Conservation (phyloP, 768 basidiomycete genomes). For the Pleurotus pulmonarius region DNA sequence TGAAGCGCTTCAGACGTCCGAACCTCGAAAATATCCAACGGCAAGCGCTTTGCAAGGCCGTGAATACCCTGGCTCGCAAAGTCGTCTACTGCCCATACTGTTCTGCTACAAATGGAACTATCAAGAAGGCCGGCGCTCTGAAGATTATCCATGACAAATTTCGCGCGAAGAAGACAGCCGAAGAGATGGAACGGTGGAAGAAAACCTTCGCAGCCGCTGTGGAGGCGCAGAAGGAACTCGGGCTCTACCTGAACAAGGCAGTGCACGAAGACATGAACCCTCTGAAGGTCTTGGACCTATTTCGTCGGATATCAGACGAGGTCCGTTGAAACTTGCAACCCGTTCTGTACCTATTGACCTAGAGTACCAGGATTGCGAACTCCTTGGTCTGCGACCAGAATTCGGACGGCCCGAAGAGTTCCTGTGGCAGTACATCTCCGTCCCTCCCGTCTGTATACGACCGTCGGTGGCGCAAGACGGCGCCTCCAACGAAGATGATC, state of each 20-base stretch:
- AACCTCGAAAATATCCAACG: conserved; percentile 92
- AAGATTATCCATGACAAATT: conserved; percentile 99
- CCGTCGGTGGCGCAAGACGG: conserved; percentile 98
- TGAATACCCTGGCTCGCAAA: conserved; percentile 86
- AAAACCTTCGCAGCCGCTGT: conserved; percentile 77
- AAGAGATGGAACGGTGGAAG: conserved; percentile 87
- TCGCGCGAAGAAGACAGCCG: conserved; percentile 87
- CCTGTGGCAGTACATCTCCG: conserved; percentile 98
- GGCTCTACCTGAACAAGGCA: conserved; percentile 80
- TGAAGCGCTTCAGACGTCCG: conserved; percentile 87
- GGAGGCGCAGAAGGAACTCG: conserved; percentile 84
- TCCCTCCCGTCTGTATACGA: conserved; percentile 95
- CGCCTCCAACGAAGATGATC: conserved; percentile 96
- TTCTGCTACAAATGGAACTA: conserved; percentile 87
- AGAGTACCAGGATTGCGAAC: conserved; percentile 77
- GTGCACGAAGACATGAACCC: conserved; percentile 93
- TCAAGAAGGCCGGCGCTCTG: conserved; percentile 92
- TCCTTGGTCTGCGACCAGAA: conserved; percentile 84
- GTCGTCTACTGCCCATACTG: conserved; percentile 92
- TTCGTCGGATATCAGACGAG: conserved; percentile 89
- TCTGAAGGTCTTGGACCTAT: conserved; percentile 87
- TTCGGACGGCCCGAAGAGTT: conserved; percentile 95
- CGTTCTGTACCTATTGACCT: background rate
- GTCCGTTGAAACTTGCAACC: conserved; percentile 31
- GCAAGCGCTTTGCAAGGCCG: conserved; percentile 74